These are phyloP conservation scores for Spathaspora girioi DNA, from an alignment of 805 yeast genomes.

Conservation along the genomic window DNA sequence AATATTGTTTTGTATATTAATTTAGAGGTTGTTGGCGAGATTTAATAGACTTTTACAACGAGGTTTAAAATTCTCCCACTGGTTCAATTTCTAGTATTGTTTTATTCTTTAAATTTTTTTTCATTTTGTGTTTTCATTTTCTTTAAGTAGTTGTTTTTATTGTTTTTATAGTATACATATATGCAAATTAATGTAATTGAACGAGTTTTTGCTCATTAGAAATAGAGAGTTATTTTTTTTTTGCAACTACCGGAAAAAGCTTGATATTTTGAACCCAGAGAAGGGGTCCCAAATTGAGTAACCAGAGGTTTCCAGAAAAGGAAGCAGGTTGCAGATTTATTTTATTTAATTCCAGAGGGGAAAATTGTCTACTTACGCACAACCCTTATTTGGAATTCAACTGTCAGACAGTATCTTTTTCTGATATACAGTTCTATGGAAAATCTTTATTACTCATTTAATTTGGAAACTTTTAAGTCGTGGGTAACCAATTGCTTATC, in stretches of 20 bases:
- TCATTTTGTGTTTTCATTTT: not conserved
- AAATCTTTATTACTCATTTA: too few relatives aligned
- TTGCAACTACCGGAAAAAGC: not conserved
- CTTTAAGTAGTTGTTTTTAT: not conserved
- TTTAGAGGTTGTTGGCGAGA: not conserved
- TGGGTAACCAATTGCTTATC: too few relatives aligned
- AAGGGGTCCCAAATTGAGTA: too few relatives aligned
- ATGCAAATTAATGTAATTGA: not conserved
- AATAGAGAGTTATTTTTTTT: not conserved
- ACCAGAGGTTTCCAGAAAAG: not conserved
- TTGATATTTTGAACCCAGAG: too few relatives aligned
- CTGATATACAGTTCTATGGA: too few relatives aligned
- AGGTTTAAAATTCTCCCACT: not conserved
- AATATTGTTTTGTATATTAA: not conserved
- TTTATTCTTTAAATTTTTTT: not conserved
- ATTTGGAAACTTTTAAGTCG: too few relatives aligned
- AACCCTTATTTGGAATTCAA: too few relatives aligned
- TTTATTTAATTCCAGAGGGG: not conserved
- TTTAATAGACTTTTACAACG: not conserved
- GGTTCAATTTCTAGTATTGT: not conserved
- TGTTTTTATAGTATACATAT: not conserved
- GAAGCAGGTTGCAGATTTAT: not conserved
- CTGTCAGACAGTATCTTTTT: too few relatives aligned
- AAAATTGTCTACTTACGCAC: too few relatives aligned
- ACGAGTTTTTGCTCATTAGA: not conserved